A percentile compares a stretch with the other conserved stretches of the same genome.
Conservation (phyloP, 805 yeast genomes). For the Cyberlindnera petersonii region DNA sequence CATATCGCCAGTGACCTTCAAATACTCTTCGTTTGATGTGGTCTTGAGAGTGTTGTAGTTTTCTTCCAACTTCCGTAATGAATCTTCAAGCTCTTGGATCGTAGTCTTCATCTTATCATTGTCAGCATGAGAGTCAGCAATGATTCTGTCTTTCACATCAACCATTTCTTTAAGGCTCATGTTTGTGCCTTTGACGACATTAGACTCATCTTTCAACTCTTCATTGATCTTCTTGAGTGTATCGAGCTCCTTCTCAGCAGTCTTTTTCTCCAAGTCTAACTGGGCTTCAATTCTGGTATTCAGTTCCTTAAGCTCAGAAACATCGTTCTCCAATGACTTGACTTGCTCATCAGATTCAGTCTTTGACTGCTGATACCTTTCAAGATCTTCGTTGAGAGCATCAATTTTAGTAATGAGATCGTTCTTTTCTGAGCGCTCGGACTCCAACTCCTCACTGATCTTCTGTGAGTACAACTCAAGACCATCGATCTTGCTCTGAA, state of each 20-base stretch:
- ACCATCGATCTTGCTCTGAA: neutral
- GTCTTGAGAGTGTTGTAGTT: slow-evolving; percentile 6
- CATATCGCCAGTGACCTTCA: slow-evolving; percentile 23
- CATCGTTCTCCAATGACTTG: neutral
- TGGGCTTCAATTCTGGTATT: neutral
- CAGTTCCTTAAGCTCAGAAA: neutral
- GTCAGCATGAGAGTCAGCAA: neutral
- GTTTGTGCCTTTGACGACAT: slow-evolving; percentile 10
- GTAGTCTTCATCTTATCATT: neutral
- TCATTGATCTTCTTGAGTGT: slow-evolving; percentile 6
- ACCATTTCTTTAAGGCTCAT: slow-evolving; percentile 16
- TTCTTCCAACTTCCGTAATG: neutral
- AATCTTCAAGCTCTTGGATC: slow-evolving; percentile 9
- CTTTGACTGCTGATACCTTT: no score
- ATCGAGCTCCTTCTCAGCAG: slow-evolving; percentile 2
- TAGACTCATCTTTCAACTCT: slow-evolving; percentile 12
- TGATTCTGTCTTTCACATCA: slow-evolving; percentile 10
- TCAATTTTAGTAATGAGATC: neutral
- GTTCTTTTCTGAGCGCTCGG: neutral
- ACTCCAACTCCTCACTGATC: neutral
- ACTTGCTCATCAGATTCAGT: neutral
- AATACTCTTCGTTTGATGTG: slow-evolving; percentile 3
- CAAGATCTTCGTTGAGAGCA: neutral
- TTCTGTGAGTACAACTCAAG: neutral
- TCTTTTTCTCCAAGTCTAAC: neutral